A percentile compares a stretch with the other conserved stretches of the same genome.
phyloP scores from a whole-genome alignment of 306 rosid species.

The Prunus mongolica region DNA sequence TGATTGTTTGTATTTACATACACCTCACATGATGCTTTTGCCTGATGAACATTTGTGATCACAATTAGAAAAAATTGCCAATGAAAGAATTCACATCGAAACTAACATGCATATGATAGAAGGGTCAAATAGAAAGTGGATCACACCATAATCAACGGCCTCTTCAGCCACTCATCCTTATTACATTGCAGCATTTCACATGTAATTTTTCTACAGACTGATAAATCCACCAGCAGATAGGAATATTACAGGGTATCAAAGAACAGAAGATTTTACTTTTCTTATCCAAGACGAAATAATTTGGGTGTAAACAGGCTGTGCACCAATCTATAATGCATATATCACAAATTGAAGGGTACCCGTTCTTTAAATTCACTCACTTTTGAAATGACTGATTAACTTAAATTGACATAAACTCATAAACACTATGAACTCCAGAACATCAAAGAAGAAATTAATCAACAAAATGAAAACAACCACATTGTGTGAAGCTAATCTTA shows the following conservation, averaged over 20 bases:
- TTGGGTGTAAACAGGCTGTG: background rate
- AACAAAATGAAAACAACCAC: background rate
- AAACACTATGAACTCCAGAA: background rate
- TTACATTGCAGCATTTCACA: background rate
- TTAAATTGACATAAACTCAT: background rate
- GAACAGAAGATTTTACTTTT: background rate
- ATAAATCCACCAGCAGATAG: background rate
- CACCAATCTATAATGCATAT: background rate
- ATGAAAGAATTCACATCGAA: background rate
- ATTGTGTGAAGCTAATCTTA: background rate
- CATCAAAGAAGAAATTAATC: background rate
- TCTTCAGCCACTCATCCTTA: background rate
- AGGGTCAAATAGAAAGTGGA: background rate
- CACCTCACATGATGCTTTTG: conserved; percentile 68
- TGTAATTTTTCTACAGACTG: background rate
- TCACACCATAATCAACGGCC: background rate
- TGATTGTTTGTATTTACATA: conserved; percentile 49
- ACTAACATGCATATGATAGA: background rate
- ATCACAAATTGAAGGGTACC: background rate
- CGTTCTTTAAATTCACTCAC: background rate
- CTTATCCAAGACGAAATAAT: background rate
- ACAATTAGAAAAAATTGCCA: background rate
- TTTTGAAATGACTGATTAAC: background rate
- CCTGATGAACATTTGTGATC: conserved; percentile 36
- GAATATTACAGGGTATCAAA: background rate